Evolutionary conservation across 108 stramenopile species (phyloP).

Genomic region (Chaetoceros muelleri): DNA sequence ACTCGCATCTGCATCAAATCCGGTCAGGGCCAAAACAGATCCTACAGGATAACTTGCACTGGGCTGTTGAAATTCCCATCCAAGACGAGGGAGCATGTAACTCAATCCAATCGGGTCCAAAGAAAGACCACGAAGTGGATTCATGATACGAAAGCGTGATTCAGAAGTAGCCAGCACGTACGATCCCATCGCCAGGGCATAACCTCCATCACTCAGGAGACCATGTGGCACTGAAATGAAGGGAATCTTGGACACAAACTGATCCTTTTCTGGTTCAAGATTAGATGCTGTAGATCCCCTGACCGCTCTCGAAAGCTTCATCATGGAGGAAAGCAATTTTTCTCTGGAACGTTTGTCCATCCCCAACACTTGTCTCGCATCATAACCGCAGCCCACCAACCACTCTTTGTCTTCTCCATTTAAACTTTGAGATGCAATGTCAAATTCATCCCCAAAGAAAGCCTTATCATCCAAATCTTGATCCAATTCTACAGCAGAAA

Average conservation of each 20-base stretch:
- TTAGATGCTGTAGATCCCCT: constrained; percentile 28
- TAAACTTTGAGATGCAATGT: background rate
- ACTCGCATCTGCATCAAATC: constrained; percentile 59
- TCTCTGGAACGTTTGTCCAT: constrained; percentile 10
- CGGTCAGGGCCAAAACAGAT: constrained; percentile 54
- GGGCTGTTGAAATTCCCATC: constrained; percentile 56
- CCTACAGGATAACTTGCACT: constrained; percentile 32
- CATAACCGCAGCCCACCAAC: background rate
- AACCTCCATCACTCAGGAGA: constrained; percentile 60
- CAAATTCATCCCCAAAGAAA: background rate
- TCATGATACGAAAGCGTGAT: constrained; percentile 46
- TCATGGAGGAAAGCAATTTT: constrained; percentile 31
- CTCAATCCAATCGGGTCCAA: constrained; percentile 75
- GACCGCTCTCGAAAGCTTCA: constrained; percentile 41
- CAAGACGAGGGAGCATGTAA: constrained; percentile 60
- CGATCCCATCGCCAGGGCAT: constrained; percentile 43
- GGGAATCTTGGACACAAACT: constrained; percentile 39
- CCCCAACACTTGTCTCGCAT: constrained; percentile 6
- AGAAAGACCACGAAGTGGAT: constrained; percentile 61
- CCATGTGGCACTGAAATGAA: constrained; percentile 65
- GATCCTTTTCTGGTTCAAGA: background rate
- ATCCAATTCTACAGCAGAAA: constrained; percentile 8
- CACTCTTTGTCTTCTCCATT: background rate
- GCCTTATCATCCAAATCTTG: background rate
- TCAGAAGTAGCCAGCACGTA: constrained; percentile 66